phyloP scores from a whole-genome alignment of 495 filamentous ascomycete genomes.

The Lasiosphaeria miniovina region DNA sequence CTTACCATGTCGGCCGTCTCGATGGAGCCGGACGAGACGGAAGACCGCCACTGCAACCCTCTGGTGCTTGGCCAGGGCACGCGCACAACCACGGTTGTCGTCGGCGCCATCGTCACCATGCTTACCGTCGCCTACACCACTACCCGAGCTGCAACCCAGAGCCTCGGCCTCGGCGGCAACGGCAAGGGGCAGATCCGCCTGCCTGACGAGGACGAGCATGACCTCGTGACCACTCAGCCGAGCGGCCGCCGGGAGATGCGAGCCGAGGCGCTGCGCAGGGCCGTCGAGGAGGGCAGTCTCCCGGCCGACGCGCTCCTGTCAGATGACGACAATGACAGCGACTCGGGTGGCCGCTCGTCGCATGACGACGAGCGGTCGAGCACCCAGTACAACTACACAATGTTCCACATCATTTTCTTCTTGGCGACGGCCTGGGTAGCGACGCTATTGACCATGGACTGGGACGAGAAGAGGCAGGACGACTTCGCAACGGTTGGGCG shows the following conservation, averaged over 20 bases:
- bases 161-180: conserved; percentile 70
- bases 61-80: conserved; percentile 83
- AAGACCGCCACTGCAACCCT: conserved; percentile 87
- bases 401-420: conserved; percentile 98
- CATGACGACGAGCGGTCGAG: conserved; percentile 83
- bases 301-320: conserved; percentile 88
- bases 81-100: conserved; percentile 80
- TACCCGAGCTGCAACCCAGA: conserved; percentile 92
- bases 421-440: conserved; percentile 94
- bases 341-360: conserved; percentile 54
- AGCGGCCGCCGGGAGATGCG: conserved; percentile 82
- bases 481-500: conserved; percentile 89
- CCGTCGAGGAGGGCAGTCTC: conserved; percentile 85
- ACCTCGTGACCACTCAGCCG: conserved; percentile 86
- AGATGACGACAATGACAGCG: conserved; percentile 70
- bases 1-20: conserved; percentile 97
- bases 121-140: conserved; percentile 97
- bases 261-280: conserved; percentile 81
- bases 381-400: conserved; percentile 93
- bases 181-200: conserved; percentile 54
- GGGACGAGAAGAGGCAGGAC: conserved; percentile 56
- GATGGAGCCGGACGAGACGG: conserved; percentile 85
- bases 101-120: conserved; percentile 95
- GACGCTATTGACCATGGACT: conserved; percentile 82
- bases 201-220: conserved; percentile 69